Base-by-base conservation (phyloP, 805 yeast genomes). In the Wickerhamomyces ciferrii region DNA sequence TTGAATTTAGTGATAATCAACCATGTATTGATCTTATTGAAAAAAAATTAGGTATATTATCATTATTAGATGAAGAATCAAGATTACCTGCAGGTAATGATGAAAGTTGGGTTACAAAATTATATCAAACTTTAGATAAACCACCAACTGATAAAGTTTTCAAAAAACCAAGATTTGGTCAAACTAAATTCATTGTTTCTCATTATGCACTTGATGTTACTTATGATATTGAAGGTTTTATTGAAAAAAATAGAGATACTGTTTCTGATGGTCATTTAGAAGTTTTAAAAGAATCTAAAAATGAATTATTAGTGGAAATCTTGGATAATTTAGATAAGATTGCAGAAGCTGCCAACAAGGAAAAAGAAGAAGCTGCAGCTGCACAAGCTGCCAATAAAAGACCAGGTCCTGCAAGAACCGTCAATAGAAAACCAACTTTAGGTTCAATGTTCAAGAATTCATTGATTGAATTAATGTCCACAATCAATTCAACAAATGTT, bases 201-300 rank as follows among this genome's bases (percentile, higher is more conserved):
- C 99, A 92, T 68, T 92, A 92, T 68, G 99, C 99, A 25, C 79
- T 89, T 61, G 97, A 92, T 60, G 99, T 92, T 37, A 71, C 87
- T 35, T 92, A 92, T 64, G 96, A 90, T 59, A 78, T 85, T 38
- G 97, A 88, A 50, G 98, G 98, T 2, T 92, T 92, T 63, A 87
- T 92, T 60, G 99, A 92, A 70, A 92, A 92, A 72, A 92, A 92
- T 63, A 82, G 98, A 71, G 99, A 92, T 66, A 89, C 98, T 8
- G 97, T 92, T 43, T 91, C 96, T 18, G 99, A 92, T 60, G 97
- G 96, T 23, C 96, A 90, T 59, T 69, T 92, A 51, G 97, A 89
- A 51, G 90, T 88, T 10, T 76, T 92, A 68, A 81, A 79, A 58
- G 76, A 76, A 15, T 69, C 96, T 0, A 71, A 76, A 17, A 90